phyloP scores from a whole-genome alignment of 1,139 yeast species.

The Taphrina confusa region DNA sequence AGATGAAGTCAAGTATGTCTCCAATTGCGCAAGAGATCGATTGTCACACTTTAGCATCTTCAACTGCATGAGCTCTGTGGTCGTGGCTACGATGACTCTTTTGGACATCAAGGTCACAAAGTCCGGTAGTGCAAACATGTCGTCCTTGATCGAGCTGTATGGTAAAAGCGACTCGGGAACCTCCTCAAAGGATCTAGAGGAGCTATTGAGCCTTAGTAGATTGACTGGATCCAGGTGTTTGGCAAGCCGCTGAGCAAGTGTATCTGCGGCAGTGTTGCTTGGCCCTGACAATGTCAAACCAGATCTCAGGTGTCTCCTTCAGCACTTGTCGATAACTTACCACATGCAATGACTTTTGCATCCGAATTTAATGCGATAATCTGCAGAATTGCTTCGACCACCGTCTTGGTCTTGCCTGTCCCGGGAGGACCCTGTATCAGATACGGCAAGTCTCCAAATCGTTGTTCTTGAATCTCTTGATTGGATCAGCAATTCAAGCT shows the following conservation, averaged over 20 bases:
- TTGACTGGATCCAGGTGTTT: slow-evolving; percentile 27
- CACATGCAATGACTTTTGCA: slow-evolving; percentile 25
- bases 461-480: slow-evolving; percentile 33
- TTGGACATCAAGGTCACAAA: slow-evolving; percentile 35
- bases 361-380: slow-evolving; percentile 32
- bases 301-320: not conserved
- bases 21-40: slow-evolving; percentile 32
- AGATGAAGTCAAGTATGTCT: slow-evolving; percentile 22
- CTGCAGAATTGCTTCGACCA: slow-evolving; percentile 38
- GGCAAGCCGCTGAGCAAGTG: slow-evolving; percentile 38
- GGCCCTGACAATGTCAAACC: slow-evolving; percentile 22
- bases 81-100: slow-evolving; percentile 39
- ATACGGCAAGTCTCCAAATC: slow-evolving; percentile 38
- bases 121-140: slow-evolving; percentile 37
- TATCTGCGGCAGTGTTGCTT: slow-evolving; percentile 40
- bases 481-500: not conserved
- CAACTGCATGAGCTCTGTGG: slow-evolving; percentile 36
- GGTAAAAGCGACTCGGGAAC: slow-evolving; percentile 38
- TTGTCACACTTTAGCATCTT: slow-evolving; percentile 38
- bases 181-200: slow-evolving; percentile 37
- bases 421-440: slow-evolving; percentile 40
- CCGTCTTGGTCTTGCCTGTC: slow-evolving; percentile 40
- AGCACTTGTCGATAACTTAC: slow-evolving; percentile 32
- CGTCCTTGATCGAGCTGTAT: slow-evolving; percentile 37
- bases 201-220: slow-evolving; percentile 37